Evolutionary conservation across 176 grass and related monocot species (phyloP).

Genomic region (Lolium rigidum): DNA sequence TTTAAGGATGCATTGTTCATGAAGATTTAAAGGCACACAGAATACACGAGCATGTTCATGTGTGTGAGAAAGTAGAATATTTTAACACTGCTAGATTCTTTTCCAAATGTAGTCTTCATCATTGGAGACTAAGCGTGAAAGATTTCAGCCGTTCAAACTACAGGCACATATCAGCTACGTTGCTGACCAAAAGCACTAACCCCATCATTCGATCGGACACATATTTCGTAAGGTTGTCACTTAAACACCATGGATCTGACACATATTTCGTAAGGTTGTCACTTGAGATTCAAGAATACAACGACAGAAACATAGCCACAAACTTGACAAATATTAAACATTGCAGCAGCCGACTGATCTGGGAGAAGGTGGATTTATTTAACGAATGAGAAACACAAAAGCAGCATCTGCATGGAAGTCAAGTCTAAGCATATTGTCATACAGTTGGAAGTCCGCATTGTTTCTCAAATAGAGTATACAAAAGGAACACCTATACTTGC

Average conservation of each 20-base stretch:
- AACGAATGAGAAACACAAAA: constrained; percentile 35
- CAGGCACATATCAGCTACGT: neutral
- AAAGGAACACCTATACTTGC: constrained; percentile 57
- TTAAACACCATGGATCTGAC: too few species aligned
- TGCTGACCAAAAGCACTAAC: neutral
- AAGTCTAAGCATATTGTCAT: constrained; percentile 37
- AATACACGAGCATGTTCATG: too few species aligned
- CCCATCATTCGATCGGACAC: too few species aligned
- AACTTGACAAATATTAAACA: neutral
- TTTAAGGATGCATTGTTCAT: too few species aligned
- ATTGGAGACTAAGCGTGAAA: too few species aligned
- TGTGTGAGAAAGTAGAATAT: too few species aligned
- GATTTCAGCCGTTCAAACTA: too few species aligned
- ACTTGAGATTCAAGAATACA: neutral
- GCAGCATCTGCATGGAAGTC: constrained; percentile 31
- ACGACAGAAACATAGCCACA: neutral
- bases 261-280: neutral
- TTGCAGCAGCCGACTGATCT: neutral
- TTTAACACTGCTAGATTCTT: too few species aligned
- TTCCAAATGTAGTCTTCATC: too few species aligned
- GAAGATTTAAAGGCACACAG: too few species aligned
- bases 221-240: neutral
- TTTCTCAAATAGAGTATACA: constrained; percentile 46
- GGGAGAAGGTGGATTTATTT: constrained; percentile 46
- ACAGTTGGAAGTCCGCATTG: constrained; percentile 46